Conservation (phyloP, 352 stramenopile species). For the Halophytophthora polymorphica region DNA sequence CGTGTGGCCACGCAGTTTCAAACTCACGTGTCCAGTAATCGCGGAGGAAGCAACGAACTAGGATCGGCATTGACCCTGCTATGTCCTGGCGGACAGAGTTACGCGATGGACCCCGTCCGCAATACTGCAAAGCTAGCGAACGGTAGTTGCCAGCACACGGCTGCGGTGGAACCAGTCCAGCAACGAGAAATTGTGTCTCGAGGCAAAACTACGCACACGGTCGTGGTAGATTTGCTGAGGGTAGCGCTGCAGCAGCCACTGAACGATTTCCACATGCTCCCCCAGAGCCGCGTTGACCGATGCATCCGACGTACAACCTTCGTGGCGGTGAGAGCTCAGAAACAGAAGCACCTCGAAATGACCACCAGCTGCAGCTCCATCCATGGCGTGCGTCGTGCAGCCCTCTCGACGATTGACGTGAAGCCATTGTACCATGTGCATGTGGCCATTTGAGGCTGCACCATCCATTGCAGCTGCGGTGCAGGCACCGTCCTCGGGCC, state of each 20-base stretch:
- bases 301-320: slow-evolving; percentile 28
- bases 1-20: too few relatives aligned
- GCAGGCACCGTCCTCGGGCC: slow-evolving; percentile 20
- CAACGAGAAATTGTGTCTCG: slow-evolving; percentile 29
- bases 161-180: slow-evolving; percentile 17
- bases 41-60: background rate
- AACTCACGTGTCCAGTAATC: too few relatives aligned
- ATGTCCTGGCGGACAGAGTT: too few relatives aligned
- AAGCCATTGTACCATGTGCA: slow-evolving; percentile 25
- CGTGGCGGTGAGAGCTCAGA: slow-evolving; percentile 20
- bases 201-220: slow-evolving; percentile 22
- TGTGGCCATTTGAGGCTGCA: slow-evolving; percentile 25
- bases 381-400: slow-evolving; percentile 25
- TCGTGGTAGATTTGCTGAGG: slow-evolving; percentile 24
- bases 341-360: slow-evolving; percentile 34
- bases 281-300: slow-evolving; percentile 19
- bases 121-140: slow-evolving; percentile 8
- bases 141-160: background rate
- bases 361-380: slow-evolving; percentile 24
- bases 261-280: slow-evolving; percentile 26
- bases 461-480: slow-evolving; percentile 29
- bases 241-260: slow-evolving; percentile 31
- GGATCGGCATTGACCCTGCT: too few relatives aligned
- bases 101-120: background rate
- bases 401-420: slow-evolving; percentile 25